Evolutionary conservation across 805 yeast genomes (phyloP).

Genomic region (Candida sphagnicola): DNA sequence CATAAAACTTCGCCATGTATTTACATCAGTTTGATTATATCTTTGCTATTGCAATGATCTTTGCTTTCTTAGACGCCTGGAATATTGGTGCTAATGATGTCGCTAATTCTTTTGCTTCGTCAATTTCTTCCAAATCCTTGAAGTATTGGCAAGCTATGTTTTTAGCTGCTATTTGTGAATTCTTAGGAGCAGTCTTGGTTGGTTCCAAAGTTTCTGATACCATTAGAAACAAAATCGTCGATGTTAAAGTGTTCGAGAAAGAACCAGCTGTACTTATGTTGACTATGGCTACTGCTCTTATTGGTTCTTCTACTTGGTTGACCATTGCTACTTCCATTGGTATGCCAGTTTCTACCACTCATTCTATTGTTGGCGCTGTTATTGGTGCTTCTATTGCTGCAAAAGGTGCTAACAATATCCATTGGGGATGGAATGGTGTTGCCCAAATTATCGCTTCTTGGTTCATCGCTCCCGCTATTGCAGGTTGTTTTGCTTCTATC

Average conservation of each 20-base stretch:
- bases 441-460: constrained; percentile 73
- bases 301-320: constrained; percentile 72
- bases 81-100: constrained; percentile 82
- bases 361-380: constrained; percentile 71
- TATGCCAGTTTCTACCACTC: constrained; percentile 81
- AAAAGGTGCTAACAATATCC: constrained; percentile 53
- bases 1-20: constrained; percentile 17
- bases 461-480: constrained; percentile 72
- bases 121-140: constrained; percentile 66
- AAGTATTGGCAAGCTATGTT: constrained; percentile 75
- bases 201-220: constrained; percentile 76
- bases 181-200: constrained; percentile 68
- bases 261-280: constrained; percentile 73
- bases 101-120: constrained; percentile 75
- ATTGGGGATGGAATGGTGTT: constrained; percentile 78
- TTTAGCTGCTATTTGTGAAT: constrained; percentile 67
- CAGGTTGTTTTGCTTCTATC: constrained; percentile 59
- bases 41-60: constrained; percentile 64
- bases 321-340: constrained; percentile 62
- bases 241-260: constrained; percentile 42
- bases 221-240: constrained; percentile 61
- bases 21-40: constrained; percentile 62
- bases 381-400: constrained; percentile 77
- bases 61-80: constrained; percentile 76
- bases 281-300: constrained; percentile 70